A percentile compares a stretch with the other conserved stretches of the same genome.
phyloP scores from a whole-genome alignment of 2,329 filamentous ascomycete genomes.

The Pyrenophora seminiperda region DNA sequence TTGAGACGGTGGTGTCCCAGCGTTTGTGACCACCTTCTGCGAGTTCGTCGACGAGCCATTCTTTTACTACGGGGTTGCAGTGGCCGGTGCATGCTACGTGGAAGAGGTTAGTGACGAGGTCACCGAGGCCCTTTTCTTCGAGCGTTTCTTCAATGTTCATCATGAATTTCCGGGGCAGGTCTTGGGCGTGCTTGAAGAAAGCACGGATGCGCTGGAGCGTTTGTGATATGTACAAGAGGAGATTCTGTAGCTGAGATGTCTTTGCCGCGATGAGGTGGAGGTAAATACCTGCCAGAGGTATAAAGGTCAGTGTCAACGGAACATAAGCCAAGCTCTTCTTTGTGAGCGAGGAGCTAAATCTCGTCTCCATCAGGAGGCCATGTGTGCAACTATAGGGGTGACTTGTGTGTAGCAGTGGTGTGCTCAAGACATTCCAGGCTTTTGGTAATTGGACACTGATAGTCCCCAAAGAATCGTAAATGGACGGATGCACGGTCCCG shows the following conservation, averaged over 20 bases:
- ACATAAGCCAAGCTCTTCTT: conserved; percentile 53
- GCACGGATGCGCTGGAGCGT: conserved; percentile 76
- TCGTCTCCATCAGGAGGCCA: conserved; percentile 65
- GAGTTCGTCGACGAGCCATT: conserved; percentile 87
- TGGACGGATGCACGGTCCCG: conserved; percentile 74
- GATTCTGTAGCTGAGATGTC: conserved; percentile 82
- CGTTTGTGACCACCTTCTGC: conserved; percentile 78
- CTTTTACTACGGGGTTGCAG: conserved; percentile 73
- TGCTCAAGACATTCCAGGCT: conserved; percentile 51
- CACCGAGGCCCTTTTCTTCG: conserved; percentile 65
- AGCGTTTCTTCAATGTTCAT: conserved; percentile 77
- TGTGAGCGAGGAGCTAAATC: conserved; percentile 23
- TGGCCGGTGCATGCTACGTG: conserved; percentile 85
- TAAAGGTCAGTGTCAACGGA: conserved; percentile 81
- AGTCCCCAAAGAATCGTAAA: conserved; percentile 84
- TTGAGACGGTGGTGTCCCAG: conserved; percentile 86
- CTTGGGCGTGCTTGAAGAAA: conserved; percentile 82
- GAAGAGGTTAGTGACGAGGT: conserved; percentile 77
- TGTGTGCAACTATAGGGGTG: conserved; percentile 79
- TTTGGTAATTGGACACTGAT: conserved; percentile 65
- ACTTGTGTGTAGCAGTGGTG: conserved; percentile 66
- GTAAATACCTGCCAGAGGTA: conserved; percentile 77
- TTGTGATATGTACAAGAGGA: conserved; percentile 83
- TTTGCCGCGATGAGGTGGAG: conserved; percentile 84
- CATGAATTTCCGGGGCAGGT: conserved; percentile 79